Percentiles rank a stretch among this genome's conserved stretches.
Evolutionary conservation across 768 basidiomycete genomes (phyloP).

Genomic region (Naganishia onofrii): DNA sequence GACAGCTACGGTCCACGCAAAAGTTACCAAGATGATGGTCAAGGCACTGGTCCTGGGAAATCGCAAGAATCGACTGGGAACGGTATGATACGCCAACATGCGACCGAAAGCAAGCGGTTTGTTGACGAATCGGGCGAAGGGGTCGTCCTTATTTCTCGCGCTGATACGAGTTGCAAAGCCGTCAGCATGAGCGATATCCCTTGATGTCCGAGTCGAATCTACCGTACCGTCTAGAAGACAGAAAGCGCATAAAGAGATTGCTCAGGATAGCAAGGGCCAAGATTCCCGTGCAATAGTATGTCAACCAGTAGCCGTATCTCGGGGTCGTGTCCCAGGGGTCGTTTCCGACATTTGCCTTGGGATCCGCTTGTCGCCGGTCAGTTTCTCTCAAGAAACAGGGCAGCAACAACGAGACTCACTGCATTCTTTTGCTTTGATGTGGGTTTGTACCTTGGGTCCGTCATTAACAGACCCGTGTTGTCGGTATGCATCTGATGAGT

Average conservation of each 20-base stretch:
- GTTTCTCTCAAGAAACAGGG: not conserved
- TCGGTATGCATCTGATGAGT: conserved; percentile 32
- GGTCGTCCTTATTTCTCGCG: conserved; percentile 13
- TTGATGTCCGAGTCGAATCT: not conserved
- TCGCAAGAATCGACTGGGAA: conserved; percentile 23
- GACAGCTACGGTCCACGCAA: conserved; percentile 1
- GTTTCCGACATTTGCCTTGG: conserved; percentile 14
- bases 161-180: not conserved
- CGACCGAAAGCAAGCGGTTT: conserved; percentile 14
- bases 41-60: not conserved
- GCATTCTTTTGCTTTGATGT: conserved; percentile 19
- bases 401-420: not conserved
- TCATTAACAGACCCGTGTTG: not conserved
- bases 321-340: conserved; percentile 20
- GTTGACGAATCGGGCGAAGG: conserved; percentile 7
- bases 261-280: conserved; percentile 1
- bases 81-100: conserved; percentile 15
- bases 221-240: conserved; percentile 7
- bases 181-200: not conserved
- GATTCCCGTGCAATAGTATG: conserved; percentile 1
- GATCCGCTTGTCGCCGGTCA: not conserved
- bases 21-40: not conserved
- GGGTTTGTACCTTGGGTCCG: conserved; percentile 20
- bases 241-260: conserved; percentile 9
- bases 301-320: conserved; percentile 21